These are phyloP conservation scores for Aspergillus sp. DNA, from an alignment of 2,329 filamentous ascomycete species.

Conservation along the genomic window DNA sequence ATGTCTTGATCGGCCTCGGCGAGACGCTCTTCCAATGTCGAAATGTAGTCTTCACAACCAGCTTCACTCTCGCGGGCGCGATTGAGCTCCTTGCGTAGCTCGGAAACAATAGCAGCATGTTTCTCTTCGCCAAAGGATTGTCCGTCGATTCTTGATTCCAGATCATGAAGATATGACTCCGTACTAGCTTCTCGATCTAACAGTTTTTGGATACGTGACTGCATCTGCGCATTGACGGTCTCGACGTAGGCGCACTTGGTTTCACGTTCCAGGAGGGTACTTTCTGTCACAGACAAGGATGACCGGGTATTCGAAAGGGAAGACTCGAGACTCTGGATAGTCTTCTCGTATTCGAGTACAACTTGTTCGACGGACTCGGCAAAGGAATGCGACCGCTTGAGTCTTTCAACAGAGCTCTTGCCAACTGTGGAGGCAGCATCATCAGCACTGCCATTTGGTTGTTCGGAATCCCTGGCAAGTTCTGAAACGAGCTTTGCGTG, in stretches of 20 bases:
- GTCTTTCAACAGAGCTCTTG: constrained; percentile 76
- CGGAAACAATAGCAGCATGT: constrained; percentile 76
- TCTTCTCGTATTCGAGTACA: constrained; percentile 96
- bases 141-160: constrained; percentile 85
- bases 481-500: constrained; percentile 95
- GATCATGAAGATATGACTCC: constrained; percentile 85
- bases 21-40: constrained; percentile 88
- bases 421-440: constrained; percentile 54
- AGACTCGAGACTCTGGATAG: constrained; percentile 87
- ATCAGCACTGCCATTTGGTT: constrained; percentile 31
- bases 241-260: constrained; percentile 90
- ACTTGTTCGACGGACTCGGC: constrained; percentile 94
- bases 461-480: constrained; percentile 78
- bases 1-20: constrained; percentile 94
- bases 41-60: constrained; percentile 92
- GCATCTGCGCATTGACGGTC: constrained; percentile 84
- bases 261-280: constrained; percentile 83
- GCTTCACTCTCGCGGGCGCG: constrained; percentile 86
- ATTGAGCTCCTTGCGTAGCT: constrained; percentile 86
- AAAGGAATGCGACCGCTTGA: constrained; percentile 94
- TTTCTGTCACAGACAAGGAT: constrained; percentile 79
- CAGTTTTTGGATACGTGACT: constrained; percentile 84
- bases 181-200: constrained; percentile 88
- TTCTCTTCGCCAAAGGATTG: constrained; percentile 90
- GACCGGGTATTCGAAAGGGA: constrained; percentile 84